Evolutionary conservation across 176 grass and related monocot genomes (phyloP).

Genomic region (Urochloa ruziziensis): DNA sequence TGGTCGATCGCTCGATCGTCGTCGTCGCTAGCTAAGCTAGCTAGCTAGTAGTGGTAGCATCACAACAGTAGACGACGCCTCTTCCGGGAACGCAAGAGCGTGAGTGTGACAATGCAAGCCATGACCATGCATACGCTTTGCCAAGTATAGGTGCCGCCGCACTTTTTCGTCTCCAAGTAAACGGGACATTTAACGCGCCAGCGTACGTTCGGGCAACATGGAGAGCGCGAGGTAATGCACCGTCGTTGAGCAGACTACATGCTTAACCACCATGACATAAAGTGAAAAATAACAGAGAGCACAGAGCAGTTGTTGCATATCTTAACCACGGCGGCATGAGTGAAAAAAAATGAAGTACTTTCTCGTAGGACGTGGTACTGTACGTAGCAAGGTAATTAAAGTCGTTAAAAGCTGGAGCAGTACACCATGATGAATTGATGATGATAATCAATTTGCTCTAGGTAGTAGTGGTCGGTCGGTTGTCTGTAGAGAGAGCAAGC

Average conservation of each 20-base stretch:
- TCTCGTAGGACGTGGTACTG: not conserved
- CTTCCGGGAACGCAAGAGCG: not conserved
- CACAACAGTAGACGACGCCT: not conserved
- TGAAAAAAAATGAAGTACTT: constrained; percentile 9
- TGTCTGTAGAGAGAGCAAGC: constrained; percentile 58
- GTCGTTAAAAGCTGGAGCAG: constrained; percentile 40
- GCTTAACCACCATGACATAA: too few species aligned
- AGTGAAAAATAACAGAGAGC: not conserved
- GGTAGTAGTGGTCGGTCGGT: constrained; percentile 89
- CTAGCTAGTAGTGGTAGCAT: not conserved
- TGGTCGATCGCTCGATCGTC: too few species aligned
- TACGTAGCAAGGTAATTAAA: constrained; percentile 22
- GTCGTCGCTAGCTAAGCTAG: not conserved
- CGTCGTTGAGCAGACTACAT: too few species aligned
- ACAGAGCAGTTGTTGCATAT: not conserved
- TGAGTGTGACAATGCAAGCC: not conserved
- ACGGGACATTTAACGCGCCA: constrained; percentile 40
- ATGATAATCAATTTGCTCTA: constrained; percentile 51
- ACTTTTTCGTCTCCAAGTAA: not conserved
- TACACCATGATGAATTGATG: constrained; percentile 20
- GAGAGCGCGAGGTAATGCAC: too few species aligned
- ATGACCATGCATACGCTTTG: not conserved
- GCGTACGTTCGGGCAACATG: too few species aligned
- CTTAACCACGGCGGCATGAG: not conserved
- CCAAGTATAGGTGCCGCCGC: too few species aligned